These are phyloP conservation scores for Cladophialophora yegresii DNA, from an alignment of 2,329 filamentous ascomycete species.

Conservation along the genomic window DNA sequence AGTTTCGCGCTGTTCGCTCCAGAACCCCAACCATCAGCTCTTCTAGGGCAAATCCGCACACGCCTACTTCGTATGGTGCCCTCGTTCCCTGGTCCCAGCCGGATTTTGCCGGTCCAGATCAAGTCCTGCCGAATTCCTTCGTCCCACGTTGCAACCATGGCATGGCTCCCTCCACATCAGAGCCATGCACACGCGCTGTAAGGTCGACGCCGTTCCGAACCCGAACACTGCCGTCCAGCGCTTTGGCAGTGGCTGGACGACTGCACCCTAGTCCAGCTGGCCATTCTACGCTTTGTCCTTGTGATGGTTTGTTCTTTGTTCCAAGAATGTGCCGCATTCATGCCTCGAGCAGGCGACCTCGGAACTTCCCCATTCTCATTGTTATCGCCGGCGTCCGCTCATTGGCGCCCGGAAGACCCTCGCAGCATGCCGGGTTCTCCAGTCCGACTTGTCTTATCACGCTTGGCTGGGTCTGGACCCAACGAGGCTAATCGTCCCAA, in stretches of 20 bases:
- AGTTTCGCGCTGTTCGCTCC: neutral
- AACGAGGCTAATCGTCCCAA: slow-evolving; percentile 9
- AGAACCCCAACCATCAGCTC: neutral
- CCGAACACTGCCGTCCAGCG: neutral
- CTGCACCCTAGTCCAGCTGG: neutral
- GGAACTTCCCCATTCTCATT: slow-evolving; percentile 5
- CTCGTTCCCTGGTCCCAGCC: neutral
- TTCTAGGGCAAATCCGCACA: neutral
- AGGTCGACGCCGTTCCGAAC: slow-evolving; percentile 7
- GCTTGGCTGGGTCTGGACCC: slow-evolving; percentile 18
- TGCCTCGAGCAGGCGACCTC: slow-evolving; percentile 6
- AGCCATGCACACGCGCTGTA: neutral
- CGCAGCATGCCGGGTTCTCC: slow-evolving; percentile 13
- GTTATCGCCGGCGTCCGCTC: neutral
- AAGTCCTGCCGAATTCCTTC: neutral
- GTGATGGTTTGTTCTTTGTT: slow-evolving; percentile 1
- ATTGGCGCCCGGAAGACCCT: slow-evolving; percentile 20
- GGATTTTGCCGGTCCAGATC: neutral
- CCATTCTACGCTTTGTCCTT: slow-evolving; percentile 3
- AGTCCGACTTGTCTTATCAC: slow-evolving; percentile 23
- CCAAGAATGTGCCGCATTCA: neutral
- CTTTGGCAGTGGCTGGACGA: slow-evolving; percentile 1
- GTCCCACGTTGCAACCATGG: neutral
- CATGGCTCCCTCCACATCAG: neutral
- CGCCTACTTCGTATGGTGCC: neutral